Conservation (phyloP, 305 asterid species). For the Fraxinus platypoda region DNA sequence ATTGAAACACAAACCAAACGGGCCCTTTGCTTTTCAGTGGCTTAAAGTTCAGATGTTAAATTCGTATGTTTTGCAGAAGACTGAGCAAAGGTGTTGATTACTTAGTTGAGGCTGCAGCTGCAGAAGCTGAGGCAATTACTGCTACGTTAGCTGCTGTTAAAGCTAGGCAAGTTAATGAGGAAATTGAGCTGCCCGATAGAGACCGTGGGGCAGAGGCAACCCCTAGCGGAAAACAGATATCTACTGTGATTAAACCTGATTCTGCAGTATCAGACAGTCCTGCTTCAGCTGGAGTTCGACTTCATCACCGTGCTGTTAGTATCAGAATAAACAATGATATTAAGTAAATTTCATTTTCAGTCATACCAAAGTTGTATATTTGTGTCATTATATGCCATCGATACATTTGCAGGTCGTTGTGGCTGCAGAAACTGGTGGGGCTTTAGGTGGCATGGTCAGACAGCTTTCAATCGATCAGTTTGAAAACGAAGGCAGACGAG, state of each 20-base stretch:
- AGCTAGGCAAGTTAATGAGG: constrained; percentile 89
- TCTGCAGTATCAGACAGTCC: constrained; percentile 54
- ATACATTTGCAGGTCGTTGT: constrained; percentile 72
- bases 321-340: constrained; percentile 20
- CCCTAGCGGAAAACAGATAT: constrained; percentile 76
- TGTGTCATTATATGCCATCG: constrained; percentile 25
- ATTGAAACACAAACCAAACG: neutral
- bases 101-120: constrained; percentile 95
- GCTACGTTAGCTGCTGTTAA: constrained; percentile 93
- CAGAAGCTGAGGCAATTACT: constrained; percentile 96
- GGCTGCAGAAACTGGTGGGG: constrained; percentile 98
- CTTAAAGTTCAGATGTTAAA: constrained; percentile 23
- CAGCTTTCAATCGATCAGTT: constrained; percentile 95
- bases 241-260: constrained; percentile 75
- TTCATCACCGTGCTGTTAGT: constrained; percentile 99
- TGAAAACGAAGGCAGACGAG: constrained; percentile 96
- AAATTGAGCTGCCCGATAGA: constrained; percentile 80
- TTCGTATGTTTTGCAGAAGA: constrained; percentile 42
- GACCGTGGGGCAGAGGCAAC: constrained; percentile 97
- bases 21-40: constrained; percentile 6
- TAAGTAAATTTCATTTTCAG: constrained; percentile 3
- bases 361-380: constrained; percentile 1
- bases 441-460: constrained; percentile 96
- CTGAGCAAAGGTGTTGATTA: constrained; percentile 85
- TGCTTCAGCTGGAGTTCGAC: constrained; percentile 78